Evolutionary conservation across 768 basidiomycete genomes (phyloP).

Genomic region (Mycena venus): DNA sequence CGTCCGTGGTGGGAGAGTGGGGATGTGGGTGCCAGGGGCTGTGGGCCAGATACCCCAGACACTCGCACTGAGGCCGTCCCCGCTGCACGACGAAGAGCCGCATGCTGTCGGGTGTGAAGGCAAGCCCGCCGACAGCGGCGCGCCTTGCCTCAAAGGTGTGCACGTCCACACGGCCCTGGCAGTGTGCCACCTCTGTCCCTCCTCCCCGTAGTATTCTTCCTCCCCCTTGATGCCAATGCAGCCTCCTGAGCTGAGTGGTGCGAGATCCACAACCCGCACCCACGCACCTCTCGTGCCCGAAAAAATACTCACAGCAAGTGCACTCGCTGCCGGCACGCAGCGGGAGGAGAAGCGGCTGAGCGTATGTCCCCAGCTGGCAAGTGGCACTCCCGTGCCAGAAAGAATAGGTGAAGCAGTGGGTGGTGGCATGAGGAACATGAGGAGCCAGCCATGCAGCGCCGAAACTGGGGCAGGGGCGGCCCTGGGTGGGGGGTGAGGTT

Average conservation of each 20-base stretch:
- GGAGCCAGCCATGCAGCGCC: slow-evolving; percentile 30
- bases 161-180: slow-evolving; percentile 4
- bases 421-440: slow-evolving; percentile 26
- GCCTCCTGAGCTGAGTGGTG: background rate
- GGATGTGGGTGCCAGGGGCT: background rate
- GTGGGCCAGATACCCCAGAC: slow-evolving; percentile 23
- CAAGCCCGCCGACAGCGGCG: slow-evolving; percentile 47
- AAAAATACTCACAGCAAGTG: background rate
- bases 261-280: slow-evolving; percentile 28
- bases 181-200: no score
- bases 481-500: background rate
- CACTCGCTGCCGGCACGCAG: slow-evolving; percentile 16
- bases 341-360: slow-evolving; percentile 29
- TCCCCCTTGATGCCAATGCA: no score
- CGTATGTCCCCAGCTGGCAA: slow-evolving; percentile 10
- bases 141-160: slow-evolving; percentile 48
- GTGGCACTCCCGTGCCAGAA: background rate
- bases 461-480: slow-evolving; percentile 22
- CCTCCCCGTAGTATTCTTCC: background rate
- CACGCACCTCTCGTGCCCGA: slow-evolving; percentile 49
- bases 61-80: slow-evolving; percentile 27
- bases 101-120: slow-evolving; percentile 20
- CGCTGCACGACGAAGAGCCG: slow-evolving; percentile 21
- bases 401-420: slow-evolving; percentile 9
- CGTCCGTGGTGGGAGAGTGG: slow-evolving; percentile 57